Percentiles rank a stretch among this genome's conserved stretches.
Conservation (phyloP, 164 flowering plant species). For the Chloranthus sessilifolius region DNA sequence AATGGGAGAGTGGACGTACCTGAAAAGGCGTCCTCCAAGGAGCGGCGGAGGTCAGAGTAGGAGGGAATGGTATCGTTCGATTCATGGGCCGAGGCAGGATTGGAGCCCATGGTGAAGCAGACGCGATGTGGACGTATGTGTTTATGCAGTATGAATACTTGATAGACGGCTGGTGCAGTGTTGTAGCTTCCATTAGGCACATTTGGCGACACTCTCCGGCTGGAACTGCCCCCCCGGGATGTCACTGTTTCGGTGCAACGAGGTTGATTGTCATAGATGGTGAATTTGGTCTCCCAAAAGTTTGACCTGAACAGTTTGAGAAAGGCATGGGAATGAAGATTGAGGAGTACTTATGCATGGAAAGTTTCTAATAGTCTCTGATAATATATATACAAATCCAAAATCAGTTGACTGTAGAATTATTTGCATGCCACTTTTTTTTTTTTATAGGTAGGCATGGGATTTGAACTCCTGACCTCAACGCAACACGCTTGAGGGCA, state of each 20-base stretch:
- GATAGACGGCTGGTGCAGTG: conserved; percentile 62
- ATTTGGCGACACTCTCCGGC: conserved; percentile 48
- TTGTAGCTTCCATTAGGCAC: conserved; percentile 59
- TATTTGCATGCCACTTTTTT: no score
- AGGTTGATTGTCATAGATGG: no score
- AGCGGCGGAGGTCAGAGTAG: conserved; percentile 4
- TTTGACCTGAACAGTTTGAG: not conserved
- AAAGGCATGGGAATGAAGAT: not conserved
- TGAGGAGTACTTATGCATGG: not conserved
- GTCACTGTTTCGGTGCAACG: not conserved
- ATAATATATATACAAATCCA: no score
- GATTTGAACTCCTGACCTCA: no score
- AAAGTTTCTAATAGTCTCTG: not conserved
- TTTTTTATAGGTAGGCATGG: no score
- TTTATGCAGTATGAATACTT: conserved; percentile 56
- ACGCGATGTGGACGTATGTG: conserved; percentile 81
- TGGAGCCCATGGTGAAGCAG: conserved; percentile 68
- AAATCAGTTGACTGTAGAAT: no score
- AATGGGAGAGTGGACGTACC: conserved; percentile 10
- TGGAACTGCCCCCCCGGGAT: not conserved
- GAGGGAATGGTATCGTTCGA: conserved; percentile 34
- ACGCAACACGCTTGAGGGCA: no score
- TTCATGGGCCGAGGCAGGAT: conserved; percentile 49
- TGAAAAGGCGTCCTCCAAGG: conserved; percentile 12
- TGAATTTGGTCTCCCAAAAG: no score